Percentiles rank a stretch among this genome's conserved stretches.
Evolutionary conservation across 2,329 filamentous ascomycete species (phyloP).

Genomic region (Trichoderma polysporum): DNA sequence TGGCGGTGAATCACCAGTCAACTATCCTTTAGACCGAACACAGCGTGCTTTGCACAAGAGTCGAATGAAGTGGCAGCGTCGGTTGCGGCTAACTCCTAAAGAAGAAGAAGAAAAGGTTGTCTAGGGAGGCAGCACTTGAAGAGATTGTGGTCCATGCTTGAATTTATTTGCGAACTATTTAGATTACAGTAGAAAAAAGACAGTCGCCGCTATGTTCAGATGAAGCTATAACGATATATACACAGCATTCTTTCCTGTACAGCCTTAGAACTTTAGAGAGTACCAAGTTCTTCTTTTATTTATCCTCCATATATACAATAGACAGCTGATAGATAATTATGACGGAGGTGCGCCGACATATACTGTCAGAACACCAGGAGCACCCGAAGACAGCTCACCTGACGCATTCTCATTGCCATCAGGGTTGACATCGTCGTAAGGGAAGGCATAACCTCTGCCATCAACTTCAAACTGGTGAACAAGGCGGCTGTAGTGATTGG

Average conservation of each 20-base stretch:
- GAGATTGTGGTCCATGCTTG: neutral
- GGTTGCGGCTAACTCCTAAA: neutral
- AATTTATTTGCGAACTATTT: neutral
- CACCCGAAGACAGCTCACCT: constrained; percentile 32
- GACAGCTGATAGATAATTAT: neutral
- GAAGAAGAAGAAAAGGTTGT: neutral
- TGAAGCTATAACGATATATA: neutral
- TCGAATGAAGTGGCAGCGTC: constrained; percentile 5
- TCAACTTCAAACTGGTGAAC: constrained; percentile 61
- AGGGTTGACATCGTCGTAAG: constrained; percentile 67
- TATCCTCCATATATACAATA: neutral
- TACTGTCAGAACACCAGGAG: constrained; percentile 30
- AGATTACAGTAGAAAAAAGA: neutral
- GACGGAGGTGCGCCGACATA: constrained; percentile 27
- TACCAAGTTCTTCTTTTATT: too few relatives aligned
- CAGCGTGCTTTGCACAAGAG: neutral
- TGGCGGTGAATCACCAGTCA: constrained; percentile 1
- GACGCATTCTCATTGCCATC: constrained; percentile 54
- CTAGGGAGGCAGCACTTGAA: neutral
- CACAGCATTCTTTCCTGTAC: neutral
- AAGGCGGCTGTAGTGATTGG: constrained; percentile 60
- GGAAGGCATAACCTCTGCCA: constrained; percentile 62
- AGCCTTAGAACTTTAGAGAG: neutral
- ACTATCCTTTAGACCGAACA: constrained; percentile 9
- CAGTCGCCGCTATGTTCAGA: neutral